Percentiles rank a stretch among this genome's conserved stretches.
phyloP scores from a whole-genome alignment of 1,284 basidiomycete species.

The Ustilago xerochloae region DNA sequence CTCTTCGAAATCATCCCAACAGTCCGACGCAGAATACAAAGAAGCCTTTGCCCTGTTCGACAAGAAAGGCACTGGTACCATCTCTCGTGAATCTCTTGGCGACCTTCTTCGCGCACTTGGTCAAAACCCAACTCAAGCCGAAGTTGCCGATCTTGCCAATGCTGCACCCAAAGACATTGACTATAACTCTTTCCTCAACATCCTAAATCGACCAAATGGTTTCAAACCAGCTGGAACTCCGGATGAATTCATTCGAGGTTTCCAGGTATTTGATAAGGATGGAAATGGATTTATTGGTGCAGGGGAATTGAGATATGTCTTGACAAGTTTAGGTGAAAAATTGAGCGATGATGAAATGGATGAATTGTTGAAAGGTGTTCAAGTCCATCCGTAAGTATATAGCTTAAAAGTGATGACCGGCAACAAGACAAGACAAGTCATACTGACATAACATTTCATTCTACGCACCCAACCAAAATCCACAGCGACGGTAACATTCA shows the following conservation, averaged over 20 bases:
- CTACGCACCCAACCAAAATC: neutral
- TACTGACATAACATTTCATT: neutral
- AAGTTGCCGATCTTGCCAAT: conserved; percentile 84
- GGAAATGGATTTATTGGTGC: conserved; percentile 96
- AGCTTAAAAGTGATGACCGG: too few relatives aligned
- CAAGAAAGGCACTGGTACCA: conserved; percentile 90
- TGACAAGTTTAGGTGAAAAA: conserved; percentile 96
- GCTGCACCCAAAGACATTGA: conserved; percentile 79
- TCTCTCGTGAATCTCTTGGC: conserved; percentile 88
- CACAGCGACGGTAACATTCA: conserved; percentile 96
- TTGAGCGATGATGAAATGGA: conserved; percentile 98
- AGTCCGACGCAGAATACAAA: conserved; percentile 72
- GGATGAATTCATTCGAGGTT: conserved; percentile 98
- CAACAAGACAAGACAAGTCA: neutral
- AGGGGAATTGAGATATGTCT: conserved; percentile 89
- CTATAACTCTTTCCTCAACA: conserved; percentile 79
- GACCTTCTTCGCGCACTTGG: conserved; percentile 93
- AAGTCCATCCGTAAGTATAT: conserved; percentile 81
- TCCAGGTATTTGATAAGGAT: conserved; percentile 99
- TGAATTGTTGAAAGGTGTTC: conserved; percentile 93
- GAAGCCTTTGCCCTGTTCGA: conserved; percentile 98
- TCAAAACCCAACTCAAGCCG: conserved; percentile 97
- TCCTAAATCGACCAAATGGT: conserved; percentile 92
- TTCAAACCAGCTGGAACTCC: conserved; percentile 80
- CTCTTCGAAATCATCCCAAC: neutral